Evolutionary conservation across 768 basidiomycete genomes (phyloP).

Genomic region (Cystobasidium onofrii): DNA sequence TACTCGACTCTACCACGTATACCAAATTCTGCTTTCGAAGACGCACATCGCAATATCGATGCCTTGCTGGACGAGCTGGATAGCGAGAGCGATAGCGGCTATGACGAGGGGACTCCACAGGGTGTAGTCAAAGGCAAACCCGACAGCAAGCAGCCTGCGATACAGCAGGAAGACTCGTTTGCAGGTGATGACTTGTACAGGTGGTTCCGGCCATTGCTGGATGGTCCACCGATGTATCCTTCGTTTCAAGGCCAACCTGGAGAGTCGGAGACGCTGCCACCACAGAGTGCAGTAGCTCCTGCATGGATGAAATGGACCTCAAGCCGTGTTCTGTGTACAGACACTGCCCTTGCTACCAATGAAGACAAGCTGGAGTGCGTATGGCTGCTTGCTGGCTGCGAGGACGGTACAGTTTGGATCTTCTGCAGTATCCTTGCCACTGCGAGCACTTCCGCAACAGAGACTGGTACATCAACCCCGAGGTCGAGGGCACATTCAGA

Average conservation of each 20-base stretch:
- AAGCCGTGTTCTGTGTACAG: constrained; percentile 5
- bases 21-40: neutral
- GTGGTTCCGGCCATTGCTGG: neutral
- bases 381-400: constrained; percentile 33
- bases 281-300: neutral
- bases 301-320: constrained; percentile 24
- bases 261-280: neutral
- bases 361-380: constrained; percentile 27
- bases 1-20: neutral
- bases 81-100: constrained; percentile 23
- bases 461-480: neutral
- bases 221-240: constrained; percentile 5
- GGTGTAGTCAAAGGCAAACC: neutral
- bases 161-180: neutral
- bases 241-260: neutral
- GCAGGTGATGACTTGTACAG: neutral
- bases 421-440: constrained; percentile 27
- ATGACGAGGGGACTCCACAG: constrained; percentile 6
- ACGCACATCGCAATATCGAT: neutral
- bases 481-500: neutral
- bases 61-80: constrained; percentile 29
- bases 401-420: constrained; percentile 35
- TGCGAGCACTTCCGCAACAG: neutral
- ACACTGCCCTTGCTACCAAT: constrained; percentile 12
- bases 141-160: neutral